A percentile compares a stretch with the other conserved stretches of the same genome.
phyloP scores from a whole-genome alignment of 2,329 filamentous ascomycete species.

The Rosellinia necatrix region DNA sequence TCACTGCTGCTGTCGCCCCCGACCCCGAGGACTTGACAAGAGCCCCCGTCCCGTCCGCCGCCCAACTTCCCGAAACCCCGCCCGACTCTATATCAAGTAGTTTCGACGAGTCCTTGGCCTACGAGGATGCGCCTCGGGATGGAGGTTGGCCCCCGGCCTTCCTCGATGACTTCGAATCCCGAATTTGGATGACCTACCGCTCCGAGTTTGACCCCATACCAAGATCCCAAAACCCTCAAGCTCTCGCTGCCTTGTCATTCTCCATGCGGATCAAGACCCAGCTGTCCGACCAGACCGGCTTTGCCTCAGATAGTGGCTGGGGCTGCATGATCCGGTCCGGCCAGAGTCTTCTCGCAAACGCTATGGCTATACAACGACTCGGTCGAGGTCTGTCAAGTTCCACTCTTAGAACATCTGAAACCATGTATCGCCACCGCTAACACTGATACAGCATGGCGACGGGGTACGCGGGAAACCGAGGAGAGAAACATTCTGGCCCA shows the following conservation, averaged over 20 bases:
- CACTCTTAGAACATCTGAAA: background rate
- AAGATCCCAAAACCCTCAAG: constrained; percentile 75
- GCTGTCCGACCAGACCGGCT: constrained; percentile 77
- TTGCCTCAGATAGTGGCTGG: constrained; percentile 94
- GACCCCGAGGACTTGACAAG: constrained; percentile 20
- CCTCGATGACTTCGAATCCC: constrained; percentile 89
- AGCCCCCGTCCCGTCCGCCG: constrained; percentile 17
- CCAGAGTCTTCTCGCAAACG: constrained; percentile 89
- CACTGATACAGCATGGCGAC: constrained; percentile 70
- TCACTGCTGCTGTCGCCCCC: background rate
- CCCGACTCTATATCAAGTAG: constrained; percentile 56
- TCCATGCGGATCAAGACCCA: constrained; percentile 82
- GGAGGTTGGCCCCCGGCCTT: constrained; percentile 83
- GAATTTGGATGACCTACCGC: constrained; percentile 95
- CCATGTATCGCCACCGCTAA: constrained; percentile 27
- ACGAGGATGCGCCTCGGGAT: constrained; percentile 50
- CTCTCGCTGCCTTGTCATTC: constrained; percentile 74
- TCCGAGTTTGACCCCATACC: constrained; percentile 84
- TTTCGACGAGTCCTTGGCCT: constrained; percentile 56
- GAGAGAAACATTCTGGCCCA: constrained; percentile 76
- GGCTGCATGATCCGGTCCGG: constrained; percentile 98
- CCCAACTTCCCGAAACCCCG: constrained; percentile 49
- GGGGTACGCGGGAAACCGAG: constrained; percentile 58
- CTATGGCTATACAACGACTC: constrained; percentile 71
- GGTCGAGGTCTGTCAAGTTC: constrained; percentile 71